Percentiles rank a stretch among this genome's conserved stretches.
Conservation (phyloP, 306 rosid species). For the Arachis hypogaea region DNA sequence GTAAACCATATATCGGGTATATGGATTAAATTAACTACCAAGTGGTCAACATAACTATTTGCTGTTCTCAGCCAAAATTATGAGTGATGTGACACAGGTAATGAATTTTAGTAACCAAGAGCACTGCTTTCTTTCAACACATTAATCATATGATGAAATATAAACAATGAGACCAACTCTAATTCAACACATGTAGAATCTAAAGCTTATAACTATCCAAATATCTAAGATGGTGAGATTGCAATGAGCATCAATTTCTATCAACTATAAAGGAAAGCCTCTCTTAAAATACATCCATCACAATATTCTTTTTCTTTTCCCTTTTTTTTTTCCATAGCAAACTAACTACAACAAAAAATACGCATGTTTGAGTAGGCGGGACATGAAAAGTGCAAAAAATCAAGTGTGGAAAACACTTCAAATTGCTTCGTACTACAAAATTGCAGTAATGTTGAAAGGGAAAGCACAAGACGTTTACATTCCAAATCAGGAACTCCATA, state of each 20-base stretch:
- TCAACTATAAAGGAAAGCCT: conserved; percentile 2
- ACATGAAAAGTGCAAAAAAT: neutral
- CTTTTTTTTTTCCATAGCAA: neutral
- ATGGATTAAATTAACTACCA: conserved; percentile 3
- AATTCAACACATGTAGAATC: neutral
- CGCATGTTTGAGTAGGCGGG: conserved; percentile 11
- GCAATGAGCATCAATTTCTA: conserved; percentile 7
- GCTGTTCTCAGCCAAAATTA: neutral
- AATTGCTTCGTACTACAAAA: conserved; percentile 18
- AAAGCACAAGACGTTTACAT: neutral
- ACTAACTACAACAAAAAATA: conserved; percentile 1
- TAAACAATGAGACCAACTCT: conserved; percentile 17
- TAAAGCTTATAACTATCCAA: conserved; percentile 8
- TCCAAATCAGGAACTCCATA: neutral
- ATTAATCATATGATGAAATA: neutral
- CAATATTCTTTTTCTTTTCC: neutral
- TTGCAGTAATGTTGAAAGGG: neutral
- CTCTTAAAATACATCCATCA: conserved; percentile 16
- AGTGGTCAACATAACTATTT: conserved; percentile 17
- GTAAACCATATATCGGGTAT: conserved; percentile 19
- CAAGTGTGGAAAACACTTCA: conserved; percentile 3
- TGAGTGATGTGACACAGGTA: neutral
- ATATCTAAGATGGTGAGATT: conserved; percentile 7
- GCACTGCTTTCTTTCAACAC: conserved; percentile 12
- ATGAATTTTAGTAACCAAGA: conserved; percentile 26